Evolutionary conservation across 306 rosid species (phyloP), one percentile per base, ranked within the genome.

Genomic region (Betula pendula): DNA sequence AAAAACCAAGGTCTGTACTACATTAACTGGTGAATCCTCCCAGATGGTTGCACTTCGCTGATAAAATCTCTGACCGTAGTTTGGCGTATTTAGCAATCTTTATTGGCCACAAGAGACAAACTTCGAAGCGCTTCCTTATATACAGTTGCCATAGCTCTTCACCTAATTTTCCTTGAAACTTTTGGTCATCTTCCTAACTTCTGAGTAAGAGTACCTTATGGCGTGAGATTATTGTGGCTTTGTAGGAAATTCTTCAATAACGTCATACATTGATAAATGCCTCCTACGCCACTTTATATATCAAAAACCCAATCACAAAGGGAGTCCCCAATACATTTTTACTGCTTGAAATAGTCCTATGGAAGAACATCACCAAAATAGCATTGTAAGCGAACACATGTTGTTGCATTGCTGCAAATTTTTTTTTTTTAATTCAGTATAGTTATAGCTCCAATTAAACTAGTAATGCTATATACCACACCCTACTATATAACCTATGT

Each of bases 1-100:
- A 81, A n/a, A 69, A 81, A 14, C 80, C 80, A 38, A 75, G 0
- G 75, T 68, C 17, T 59, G 47, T 2, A 75, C 84, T 9, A 81
- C 77, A 42, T 81, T 75, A 9, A 50, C 24, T 70, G 84, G 5
- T 75, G 76, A 25, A 81, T 75, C 29, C 60, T 79, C 8, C 78
- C 74, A n/a, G n/a, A 75, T 75, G 0, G 73, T 65, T 8, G 29
- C 73, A 70, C 76, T 58, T 78, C 76, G 10, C 20, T 70, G 2
- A 81, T 81, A 40, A 81, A n/a, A n/a, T n/a, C n/a, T n/a, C n/a
- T n/a, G n/a, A n/a, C n/a, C n/a, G n/a, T n/a, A n/a, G n/a, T n/a
- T n/a, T n/a, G n/a, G n/a, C n/a, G n/a, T n/a, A n/a, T n/a, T n/a
- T n/a, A n/a, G 17, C 73, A 81, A 81, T 43, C 65, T 76, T 81